Evolutionary conservation across 306 rosid species (phyloP), one percentile per base, ranked within the genome.

Genomic region (Dryas drummondii): DNA sequence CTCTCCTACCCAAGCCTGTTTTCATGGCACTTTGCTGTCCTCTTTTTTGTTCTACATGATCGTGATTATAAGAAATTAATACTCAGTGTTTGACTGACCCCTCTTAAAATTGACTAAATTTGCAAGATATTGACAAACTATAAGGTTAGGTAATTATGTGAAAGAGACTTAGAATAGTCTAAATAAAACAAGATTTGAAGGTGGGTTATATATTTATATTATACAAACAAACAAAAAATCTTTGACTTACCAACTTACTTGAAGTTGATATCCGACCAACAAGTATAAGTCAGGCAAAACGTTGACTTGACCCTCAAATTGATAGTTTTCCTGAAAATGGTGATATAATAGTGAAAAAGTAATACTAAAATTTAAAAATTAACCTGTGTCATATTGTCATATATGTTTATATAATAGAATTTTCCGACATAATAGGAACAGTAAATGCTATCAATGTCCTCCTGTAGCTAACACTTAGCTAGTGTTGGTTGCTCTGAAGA

Each of bases 111-210:
- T 15, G 63, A 59, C 16, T 14, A 27, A 46, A 26, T 3, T 32
- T 9, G 41, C 48, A 59, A 58, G 27, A 59, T 27, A 22, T 11
- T 55, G 16, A 7, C 14, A 59, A 22, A 19, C 8, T 44, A 71
- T 9, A 12, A 6, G n/a, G 5, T 41, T 54, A 3, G 75, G 42
- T 41, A n/a, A 70, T 41, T 17, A 42, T 22, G 54, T 7, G 66
- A 71, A 56, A 45, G 54, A 42, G 66, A 71, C 66, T 71, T n/a
- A 26, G 52, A 42, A 12, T 44, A 42, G 22, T 45, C 53, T 26
- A 55, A 44, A 42, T 4, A 4, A 56, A 4, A 44, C 32, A 46
- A 19, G 13, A 54, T 58, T 70, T 41, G 17, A 17, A 26, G 6
- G 5, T 70, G 47, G 22, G 65, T 60, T 5, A 8, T 46, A 2